A percentile compares a stretch with the other conserved stretches of the same genome.
These are phyloP conservation scores for Chlorella sp. DNA, from an alignment of 139 green algal genomes.

Conservation along the genomic window DNA sequence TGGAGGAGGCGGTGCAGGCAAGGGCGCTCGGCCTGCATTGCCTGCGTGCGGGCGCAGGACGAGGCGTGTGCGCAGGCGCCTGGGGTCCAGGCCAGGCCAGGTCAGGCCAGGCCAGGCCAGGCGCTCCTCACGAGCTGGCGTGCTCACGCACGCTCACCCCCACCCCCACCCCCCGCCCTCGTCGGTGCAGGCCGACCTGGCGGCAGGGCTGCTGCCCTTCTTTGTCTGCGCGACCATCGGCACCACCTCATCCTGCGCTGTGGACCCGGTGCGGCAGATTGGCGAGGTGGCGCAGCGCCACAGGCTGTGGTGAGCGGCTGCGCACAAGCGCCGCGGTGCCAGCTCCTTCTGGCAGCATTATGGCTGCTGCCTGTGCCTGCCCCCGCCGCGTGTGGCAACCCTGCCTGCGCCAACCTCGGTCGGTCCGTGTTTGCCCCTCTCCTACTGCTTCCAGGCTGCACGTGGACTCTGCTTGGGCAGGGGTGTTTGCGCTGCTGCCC, in stretches of 20 bases:
- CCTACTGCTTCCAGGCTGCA: slow-evolving; percentile 70
- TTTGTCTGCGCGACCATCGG: slow-evolving; percentile 74
- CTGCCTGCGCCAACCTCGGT: not conserved
- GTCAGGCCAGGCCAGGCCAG: too few species aligned
- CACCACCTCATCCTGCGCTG: slow-evolving; percentile 75
- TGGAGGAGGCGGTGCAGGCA: slow-evolving; percentile 65
- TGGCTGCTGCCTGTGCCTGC: too few species aligned
- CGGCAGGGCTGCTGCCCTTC: slow-evolving; percentile 70
- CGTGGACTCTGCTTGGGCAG: slow-evolving; percentile 86
- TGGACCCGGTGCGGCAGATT: slow-evolving; percentile 64
- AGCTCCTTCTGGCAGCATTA: too few species aligned
- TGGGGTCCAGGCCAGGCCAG: too few species aligned
- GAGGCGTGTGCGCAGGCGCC: too few species aligned
- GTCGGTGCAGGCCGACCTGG: slow-evolving; percentile 55
- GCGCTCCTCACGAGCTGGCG: too few species aligned
- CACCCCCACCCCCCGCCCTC: too few species aligned
- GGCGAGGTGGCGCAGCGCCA: slow-evolving; percentile 24
- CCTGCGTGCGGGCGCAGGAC: too few species aligned
- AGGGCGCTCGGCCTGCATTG: too few species aligned
- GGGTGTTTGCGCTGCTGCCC: slow-evolving; percentile 59
- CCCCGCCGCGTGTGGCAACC: too few species aligned
- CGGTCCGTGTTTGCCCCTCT: not conserved
- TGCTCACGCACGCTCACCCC: too few species aligned
- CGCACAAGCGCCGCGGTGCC: too few species aligned
- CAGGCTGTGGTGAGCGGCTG: slow-evolving; percentile 30